Evolutionary conservation across 805 yeast species (phyloP).

Genomic region (Lipomyces japonicus): DNA sequence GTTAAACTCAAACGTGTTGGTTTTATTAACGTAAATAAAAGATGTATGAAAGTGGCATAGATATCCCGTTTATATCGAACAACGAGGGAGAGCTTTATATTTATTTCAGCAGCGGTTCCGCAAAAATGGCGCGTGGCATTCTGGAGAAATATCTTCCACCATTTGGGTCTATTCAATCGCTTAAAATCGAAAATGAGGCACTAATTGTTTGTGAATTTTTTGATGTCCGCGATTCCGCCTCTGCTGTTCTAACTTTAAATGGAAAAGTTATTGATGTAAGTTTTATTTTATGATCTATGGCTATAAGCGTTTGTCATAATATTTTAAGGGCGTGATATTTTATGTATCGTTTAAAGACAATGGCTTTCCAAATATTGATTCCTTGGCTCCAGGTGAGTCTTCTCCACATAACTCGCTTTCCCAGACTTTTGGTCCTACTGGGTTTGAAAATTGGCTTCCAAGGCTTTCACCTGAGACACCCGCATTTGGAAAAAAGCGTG

Average conservation of each 20-base stretch:
- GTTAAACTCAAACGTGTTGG: background rate
- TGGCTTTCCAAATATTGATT: background rate
- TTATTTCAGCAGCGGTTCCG: conserved; percentile 11
- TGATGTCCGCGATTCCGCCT: conserved; percentile 40
- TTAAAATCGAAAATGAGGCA: conserved; percentile 16
- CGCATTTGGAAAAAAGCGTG: conserved; percentile 11
- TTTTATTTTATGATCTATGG: background rate
- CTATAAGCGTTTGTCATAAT: background rate
- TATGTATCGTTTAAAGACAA: conserved; percentile 12
- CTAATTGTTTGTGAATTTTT: conserved; percentile 36
- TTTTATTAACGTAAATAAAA: background rate
- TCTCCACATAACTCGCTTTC: background rate
- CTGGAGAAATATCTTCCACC: conserved; percentile 23
- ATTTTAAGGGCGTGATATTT: conserved; percentile 14
- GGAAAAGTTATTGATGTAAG: conserved; percentile 30
- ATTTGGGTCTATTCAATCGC: conserved; percentile 29
- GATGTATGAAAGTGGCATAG: conserved; percentile 25
- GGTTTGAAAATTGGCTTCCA: too few relatives aligned
- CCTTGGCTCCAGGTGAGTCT: too few relatives aligned
- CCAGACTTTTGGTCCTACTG: too few relatives aligned
- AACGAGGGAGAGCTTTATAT: conserved; percentile 25
- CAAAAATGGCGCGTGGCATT: conserved; percentile 6
- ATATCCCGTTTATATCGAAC: conserved; percentile 22
- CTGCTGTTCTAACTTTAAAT: conserved; percentile 31
- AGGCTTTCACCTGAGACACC: conserved; percentile 23